These are phyloP conservation scores for Aaosphaeria arxii DNA, from an alignment of 2,329 filamentous ascomycete species.

Conservation along the genomic window DNA sequence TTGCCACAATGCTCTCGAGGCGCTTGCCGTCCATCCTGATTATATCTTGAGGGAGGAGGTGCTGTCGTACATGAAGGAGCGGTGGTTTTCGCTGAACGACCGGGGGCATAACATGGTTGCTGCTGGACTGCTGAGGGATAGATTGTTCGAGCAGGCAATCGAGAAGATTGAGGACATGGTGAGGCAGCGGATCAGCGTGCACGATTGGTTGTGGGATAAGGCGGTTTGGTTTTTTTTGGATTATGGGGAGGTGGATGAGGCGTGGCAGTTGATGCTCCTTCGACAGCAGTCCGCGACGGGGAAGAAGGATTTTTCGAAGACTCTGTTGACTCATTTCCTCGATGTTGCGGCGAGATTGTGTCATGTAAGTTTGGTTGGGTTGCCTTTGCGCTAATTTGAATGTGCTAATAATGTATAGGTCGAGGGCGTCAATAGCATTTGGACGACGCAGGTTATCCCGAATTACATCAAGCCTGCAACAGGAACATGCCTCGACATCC, in stretches of 20 bases:
- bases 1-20: slow-evolving; percentile 70
- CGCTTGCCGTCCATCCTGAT: slow-evolving; percentile 79
- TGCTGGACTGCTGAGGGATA: slow-evolving; percentile 74
- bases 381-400: neutral
- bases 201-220: slow-evolving; percentile 75
- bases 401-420: slow-evolving; percentile 43
- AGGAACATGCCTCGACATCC: slow-evolving; percentile 63
- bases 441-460: slow-evolving; percentile 63
- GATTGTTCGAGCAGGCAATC: slow-evolving; percentile 78
- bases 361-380: slow-evolving; percentile 43
- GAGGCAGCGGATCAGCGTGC: slow-evolving; percentile 52
- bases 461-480: slow-evolving; percentile 62
- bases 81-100: slow-evolving; percentile 65
- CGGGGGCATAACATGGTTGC: slow-evolving; percentile 66
- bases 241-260: slow-evolving; percentile 72
- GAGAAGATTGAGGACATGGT: slow-evolving; percentile 66
- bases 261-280: slow-evolving; percentile 62
- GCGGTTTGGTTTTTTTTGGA: slow-evolving; percentile 72
- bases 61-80: slow-evolving; percentile 68
- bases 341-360: slow-evolving; percentile 66
- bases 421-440: slow-evolving; percentile 65
- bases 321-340: slow-evolving; percentile 70
- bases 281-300: slow-evolving; percentile 46
- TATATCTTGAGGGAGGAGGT: slow-evolving; percentile 71
- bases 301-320: slow-evolving; percentile 43